Evolutionary conservation across 352 stramenopile genomes (phyloP).

Genomic region (Pythium periplocum): DNA sequence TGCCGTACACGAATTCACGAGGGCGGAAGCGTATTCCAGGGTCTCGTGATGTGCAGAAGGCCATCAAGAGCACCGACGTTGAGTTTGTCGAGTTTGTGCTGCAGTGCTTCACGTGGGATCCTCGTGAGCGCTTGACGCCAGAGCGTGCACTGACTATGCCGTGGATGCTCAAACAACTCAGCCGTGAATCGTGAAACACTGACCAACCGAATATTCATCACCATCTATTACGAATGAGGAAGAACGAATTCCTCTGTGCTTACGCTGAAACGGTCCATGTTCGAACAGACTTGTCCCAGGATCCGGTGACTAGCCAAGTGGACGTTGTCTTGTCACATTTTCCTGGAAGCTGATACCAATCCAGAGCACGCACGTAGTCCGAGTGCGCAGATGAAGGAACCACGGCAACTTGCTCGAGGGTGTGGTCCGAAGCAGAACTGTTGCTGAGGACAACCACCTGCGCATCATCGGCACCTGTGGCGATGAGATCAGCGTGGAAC

Average conservation of each 20-base stretch:
- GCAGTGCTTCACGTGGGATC: slow-evolving; percentile 70
- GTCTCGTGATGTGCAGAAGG: slow-evolving; percentile 26
- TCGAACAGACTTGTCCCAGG: slow-evolving; percentile 32
- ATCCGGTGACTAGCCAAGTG: slow-evolving; percentile 37
- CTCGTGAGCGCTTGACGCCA: slow-evolving; percentile 45
- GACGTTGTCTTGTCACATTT: neutral
- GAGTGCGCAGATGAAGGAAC: slow-evolving; percentile 25
- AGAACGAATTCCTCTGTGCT: neutral
- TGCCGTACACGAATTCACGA: slow-evolving; percentile 56
- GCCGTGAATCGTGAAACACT: neutral
- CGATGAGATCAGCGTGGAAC: slow-evolving; percentile 51
- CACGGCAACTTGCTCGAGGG: slow-evolving; percentile 10
- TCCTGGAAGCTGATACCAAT: slow-evolving; percentile 31
- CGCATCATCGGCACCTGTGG: slow-evolving; percentile 60
- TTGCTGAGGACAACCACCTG: slow-evolving; percentile 34
- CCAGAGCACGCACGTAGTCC: slow-evolving; percentile 73
- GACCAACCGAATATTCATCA: too few species aligned
- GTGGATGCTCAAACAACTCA: slow-evolving; percentile 31
- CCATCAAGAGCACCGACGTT: slow-evolving; percentile 38
- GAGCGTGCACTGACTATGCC: slow-evolving; percentile 51
- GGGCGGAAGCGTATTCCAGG: slow-evolving; percentile 41
- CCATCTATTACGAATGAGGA: neutral
- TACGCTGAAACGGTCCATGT: too few species aligned
- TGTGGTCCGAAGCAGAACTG: slow-evolving; percentile 5
- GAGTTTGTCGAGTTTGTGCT: slow-evolving; percentile 56